A percentile compares a stretch with the other conserved stretches of the same genome.
These are phyloP conservation scores for Cyclospora cayetanensis DNA, from an alignment of 169 alveolate genomes.

Conservation along the genomic window DNA sequence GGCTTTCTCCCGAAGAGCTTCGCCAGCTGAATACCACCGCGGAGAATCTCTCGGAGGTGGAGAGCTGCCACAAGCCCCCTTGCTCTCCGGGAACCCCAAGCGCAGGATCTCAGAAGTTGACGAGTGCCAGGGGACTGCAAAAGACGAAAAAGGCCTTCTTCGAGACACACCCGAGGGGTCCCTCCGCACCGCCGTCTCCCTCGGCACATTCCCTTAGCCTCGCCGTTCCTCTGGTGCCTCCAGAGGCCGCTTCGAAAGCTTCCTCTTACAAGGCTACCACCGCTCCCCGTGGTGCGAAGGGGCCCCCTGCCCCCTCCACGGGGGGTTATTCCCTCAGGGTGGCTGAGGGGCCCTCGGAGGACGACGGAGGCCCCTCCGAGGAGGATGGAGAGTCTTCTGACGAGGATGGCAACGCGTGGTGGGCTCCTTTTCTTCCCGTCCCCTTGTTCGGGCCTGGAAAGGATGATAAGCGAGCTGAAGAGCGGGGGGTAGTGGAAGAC, in stretches of 20 bases:
- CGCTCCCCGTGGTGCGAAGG: too few relatives aligned
- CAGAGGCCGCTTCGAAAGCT: not conserved
- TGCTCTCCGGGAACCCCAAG: too few relatives aligned
- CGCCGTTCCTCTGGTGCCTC: not conserved
- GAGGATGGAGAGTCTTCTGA: not conserved
- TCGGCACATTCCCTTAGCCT: not conserved
- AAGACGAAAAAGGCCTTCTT: not conserved
- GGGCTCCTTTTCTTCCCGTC: not conserved
- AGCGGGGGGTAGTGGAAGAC: not conserved
- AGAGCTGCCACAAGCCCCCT: too few relatives aligned
- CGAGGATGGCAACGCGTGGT: not conserved
- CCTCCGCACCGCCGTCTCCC: not conserved
- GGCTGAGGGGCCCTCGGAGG: not conserved
- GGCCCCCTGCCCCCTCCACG: too few relatives aligned
- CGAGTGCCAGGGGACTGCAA: too few relatives aligned
- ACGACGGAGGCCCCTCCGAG: not conserved
- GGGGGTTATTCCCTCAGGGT: too few relatives aligned
- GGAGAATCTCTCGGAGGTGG: too few relatives aligned
- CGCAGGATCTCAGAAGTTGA: too few relatives aligned
- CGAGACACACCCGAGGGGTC: not conserved
- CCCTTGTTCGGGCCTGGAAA: not conserved
- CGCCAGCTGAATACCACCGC: not conserved
- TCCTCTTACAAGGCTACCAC: not conserved
- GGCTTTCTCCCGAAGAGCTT: constrained; percentile 33
- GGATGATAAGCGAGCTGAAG: not conserved